Conservation (phyloP, 177 flowering plant species). For the Vitis hybrid region DNA sequence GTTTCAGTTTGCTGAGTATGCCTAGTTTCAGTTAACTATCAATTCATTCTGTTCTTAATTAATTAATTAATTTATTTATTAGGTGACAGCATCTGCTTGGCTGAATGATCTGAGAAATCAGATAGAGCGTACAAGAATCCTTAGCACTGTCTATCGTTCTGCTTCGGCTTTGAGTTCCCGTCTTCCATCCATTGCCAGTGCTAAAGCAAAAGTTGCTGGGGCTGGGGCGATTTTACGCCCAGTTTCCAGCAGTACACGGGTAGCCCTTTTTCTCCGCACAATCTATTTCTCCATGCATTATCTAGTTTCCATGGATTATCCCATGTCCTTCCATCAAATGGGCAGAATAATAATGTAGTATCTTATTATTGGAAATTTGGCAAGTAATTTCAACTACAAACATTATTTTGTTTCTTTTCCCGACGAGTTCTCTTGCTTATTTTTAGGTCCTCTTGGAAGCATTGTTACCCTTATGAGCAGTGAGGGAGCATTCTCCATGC, state of each 20-base stretch:
- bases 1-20: no score
- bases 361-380: no score
- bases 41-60: background rate
- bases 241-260: constrained; percentile 94
- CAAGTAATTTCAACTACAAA: background rate
- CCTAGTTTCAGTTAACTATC: background rate
- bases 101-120: constrained; percentile 89
- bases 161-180: constrained; percentile 98
- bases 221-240: constrained; percentile 96
- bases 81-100: constrained; percentile 99
- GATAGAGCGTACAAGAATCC: constrained; percentile 89
- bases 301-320: background rate
- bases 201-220: constrained; percentile 92
- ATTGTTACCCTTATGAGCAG: background rate
- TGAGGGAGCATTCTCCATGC: background rate
- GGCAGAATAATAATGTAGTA: background rate
- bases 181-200: constrained; percentile 94
- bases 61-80: background rate
- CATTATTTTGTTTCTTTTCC: background rate
- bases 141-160: constrained; percentile 96
- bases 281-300: background rate
- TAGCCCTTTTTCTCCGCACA: constrained; percentile 17
- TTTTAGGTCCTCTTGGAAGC: background rate
- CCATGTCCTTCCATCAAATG: background rate
- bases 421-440: background rate